Conservation (phyloP, 2,329 filamentous ascomycete species). For the Calonectria multiphialidica region DNA sequence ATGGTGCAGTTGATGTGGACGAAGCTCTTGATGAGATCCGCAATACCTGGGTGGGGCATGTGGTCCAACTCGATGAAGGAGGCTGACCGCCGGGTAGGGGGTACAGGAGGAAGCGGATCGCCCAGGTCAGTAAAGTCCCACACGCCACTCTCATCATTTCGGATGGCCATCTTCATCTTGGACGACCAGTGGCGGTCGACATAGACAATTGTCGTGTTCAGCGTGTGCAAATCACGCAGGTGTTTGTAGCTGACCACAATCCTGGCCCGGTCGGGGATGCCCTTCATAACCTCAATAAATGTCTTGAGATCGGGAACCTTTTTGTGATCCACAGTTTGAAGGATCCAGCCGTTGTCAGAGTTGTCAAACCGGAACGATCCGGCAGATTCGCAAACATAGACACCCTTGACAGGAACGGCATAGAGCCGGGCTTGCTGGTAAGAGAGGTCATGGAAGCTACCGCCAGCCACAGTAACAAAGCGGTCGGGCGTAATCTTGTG, state of each 20-base stretch:
- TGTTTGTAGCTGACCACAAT: conserved; percentile 97
- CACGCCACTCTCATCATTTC: conserved; percentile 89
- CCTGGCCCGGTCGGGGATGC: conserved; percentile 83
- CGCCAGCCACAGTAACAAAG: conserved; percentile 94
- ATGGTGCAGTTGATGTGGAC: conserved; percentile 93
- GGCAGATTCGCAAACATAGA: conserved; percentile 94
- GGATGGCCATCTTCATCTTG: conserved; percentile 92
- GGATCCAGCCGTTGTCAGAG: conserved; percentile 91
- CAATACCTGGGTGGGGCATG: conserved; percentile 88
- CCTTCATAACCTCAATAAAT: conserved; percentile 92
- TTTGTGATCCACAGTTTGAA: conserved; percentile 92
- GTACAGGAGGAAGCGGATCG: conserved; percentile 80
- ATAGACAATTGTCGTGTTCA: conserved; percentile 92
- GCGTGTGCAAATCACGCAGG: conserved; percentile 91
- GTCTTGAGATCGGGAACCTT: conserved; percentile 88
- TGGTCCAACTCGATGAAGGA: conserved; percentile 94
- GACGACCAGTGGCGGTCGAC: conserved; percentile 96
- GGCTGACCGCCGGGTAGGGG: conserved; percentile 80
- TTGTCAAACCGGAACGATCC: conserved; percentile 96
- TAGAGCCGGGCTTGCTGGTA: conserved; percentile 98
- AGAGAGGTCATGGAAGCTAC: conserved; percentile 94
- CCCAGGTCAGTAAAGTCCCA: conserved; percentile 95
- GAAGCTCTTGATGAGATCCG: conserved; percentile 93
- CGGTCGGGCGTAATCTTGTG: conserved; percentile 96
- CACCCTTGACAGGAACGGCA: conserved; percentile 90